Base-by-base conservation (phyloP, 176 grass and related monocot genomes). In the Cenchrus americanus region DNA sequence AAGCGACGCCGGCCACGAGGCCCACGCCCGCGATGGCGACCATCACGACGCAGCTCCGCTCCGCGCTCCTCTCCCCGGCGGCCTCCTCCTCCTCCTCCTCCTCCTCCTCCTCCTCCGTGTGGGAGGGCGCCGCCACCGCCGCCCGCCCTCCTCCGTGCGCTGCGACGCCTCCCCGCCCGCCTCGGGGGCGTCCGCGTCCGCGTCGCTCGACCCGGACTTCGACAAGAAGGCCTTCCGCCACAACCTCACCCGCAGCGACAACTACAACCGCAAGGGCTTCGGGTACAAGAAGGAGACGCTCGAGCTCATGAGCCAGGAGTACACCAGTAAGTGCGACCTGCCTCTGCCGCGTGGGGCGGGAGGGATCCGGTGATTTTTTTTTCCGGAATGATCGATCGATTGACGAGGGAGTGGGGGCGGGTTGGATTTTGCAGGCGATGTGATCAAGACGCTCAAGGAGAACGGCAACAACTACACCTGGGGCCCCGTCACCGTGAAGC, bases 261-360 rank as follows among this genome's bases (percentile, higher is more conserved):
- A 99, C 82, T 99, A 99, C 87, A 99, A 99, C 81, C 87, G 93
- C 71, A 91, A 91, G 44, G 96, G 96, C 0, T 99, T 99, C 81
- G 96, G 96, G 0, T 79, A 96, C 90, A 99, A 99, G 96, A 92
- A 99, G 84, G 96, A 99, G 89, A 99, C 96, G 30, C 91, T 99
- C 64, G 87, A 94, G 46, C 93, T 94, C 83, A 96, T 99, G 93
- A 89, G 85, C 89, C 80, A 85, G 51, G 93, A 96, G 83, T 99
- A 91, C 91, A 99, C 93, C 80, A 99, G 96, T 99, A 78, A 84
- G 90, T 74, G 37, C 57, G n/a, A 10, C 21, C 8, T 8, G 2
- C 34, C 34, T n/a, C 21, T 18, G 52, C 52, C 52, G 52, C 52
- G 15, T 5, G 52, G 52, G n/a, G n/a, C n/a, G 51, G 52, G 6